Evolutionary conservation across 805 yeast genomes (phyloP).

Genomic region (Jamesozyma piceae): DNA sequence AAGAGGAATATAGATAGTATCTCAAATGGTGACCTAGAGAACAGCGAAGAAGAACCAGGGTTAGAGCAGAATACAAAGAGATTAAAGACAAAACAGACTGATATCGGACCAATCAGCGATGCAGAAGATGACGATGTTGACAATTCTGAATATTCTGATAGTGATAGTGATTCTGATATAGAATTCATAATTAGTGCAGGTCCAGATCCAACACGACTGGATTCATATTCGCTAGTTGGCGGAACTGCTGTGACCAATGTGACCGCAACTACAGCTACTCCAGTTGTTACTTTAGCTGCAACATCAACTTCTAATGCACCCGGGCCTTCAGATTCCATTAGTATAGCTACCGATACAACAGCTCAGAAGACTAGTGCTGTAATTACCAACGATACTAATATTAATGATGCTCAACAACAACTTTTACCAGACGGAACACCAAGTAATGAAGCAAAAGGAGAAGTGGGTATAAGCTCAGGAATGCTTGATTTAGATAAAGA

Average conservation of each 20-base stretch:
- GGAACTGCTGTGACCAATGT: conserved; percentile 12
- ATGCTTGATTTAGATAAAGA: conserved; percentile 30
- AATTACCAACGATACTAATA: conserved; percentile 8
- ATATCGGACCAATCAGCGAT: background rate
- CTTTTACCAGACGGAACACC: background rate
- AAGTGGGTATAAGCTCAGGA: conserved; percentile 5
- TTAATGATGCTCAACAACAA: background rate
- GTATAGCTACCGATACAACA: conserved; percentile 11
- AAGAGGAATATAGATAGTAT: conserved; percentile 2
- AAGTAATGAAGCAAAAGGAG: conserved; percentile 1
- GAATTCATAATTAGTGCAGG: conserved; percentile 68
- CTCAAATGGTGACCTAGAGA: background rate
- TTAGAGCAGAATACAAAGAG: conserved; percentile 9
- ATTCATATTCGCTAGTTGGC: conserved; percentile 13
- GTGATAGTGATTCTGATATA: conserved; percentile 44
- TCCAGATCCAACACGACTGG: conserved; percentile 21
- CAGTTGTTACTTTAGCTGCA: conserved; percentile 8
- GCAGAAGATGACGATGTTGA: background rate
- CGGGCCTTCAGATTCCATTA: conserved; percentile 4
- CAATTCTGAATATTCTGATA: conserved; percentile 22
- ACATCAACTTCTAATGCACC: conserved; percentile 13
- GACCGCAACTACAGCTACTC: conserved; percentile 12
- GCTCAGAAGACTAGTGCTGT: conserved; percentile 8
- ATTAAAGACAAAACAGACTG: background rate
- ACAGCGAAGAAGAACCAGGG: background rate